Percentiles rank a stretch among this genome's conserved stretches.
Conservation (phyloP, 345 rosid species). For the Firmiana major region DNA sequence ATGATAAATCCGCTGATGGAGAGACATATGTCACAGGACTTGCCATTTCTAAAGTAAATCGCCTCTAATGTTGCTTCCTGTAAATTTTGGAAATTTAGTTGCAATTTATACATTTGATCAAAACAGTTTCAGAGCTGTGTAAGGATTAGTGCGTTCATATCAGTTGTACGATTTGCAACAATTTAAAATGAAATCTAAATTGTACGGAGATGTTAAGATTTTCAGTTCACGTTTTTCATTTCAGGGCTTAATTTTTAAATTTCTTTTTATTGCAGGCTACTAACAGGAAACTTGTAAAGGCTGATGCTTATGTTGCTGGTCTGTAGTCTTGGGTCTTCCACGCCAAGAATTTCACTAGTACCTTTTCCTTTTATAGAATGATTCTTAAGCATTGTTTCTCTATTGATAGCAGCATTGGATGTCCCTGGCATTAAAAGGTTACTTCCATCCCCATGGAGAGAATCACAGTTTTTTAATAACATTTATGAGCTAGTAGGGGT, state of each 20-base stretch:
- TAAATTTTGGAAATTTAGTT: neutral
- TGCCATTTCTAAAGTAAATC: slow-evolving; percentile 76
- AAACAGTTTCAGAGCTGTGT: neutral
- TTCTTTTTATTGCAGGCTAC: slow-evolving; percentile 58
- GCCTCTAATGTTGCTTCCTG: neutral
- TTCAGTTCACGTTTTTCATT: neutral
- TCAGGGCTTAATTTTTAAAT: slow-evolving; percentile 8
- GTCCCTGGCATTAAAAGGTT: slow-evolving; percentile 94
- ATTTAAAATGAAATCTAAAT: neutral
- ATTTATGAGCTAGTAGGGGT: slow-evolving; percentile 91
- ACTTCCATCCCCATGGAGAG: slow-evolving; percentile 80
- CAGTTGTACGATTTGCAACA: neutral
- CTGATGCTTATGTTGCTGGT: slow-evolving; percentile 97
- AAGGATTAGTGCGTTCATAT: neutral
- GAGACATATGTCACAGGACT: slow-evolving; percentile 74
- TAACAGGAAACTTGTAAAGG: slow-evolving; percentile 64
- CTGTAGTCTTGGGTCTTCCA: slow-evolving; percentile 2
- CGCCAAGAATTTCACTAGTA: neutral
- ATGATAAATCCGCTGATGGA: slow-evolving; percentile 57
- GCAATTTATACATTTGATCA: neutral
- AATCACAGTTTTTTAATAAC: slow-evolving; percentile 63
- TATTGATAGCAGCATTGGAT: slow-evolving; percentile 66
- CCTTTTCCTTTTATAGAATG: neutral
- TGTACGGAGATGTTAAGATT: neutral
- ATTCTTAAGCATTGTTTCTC: neutral